phyloP scores from a whole-genome alignment of 371 early-diverging fungal genomes.

The Pancytospora philotis region DNA sequence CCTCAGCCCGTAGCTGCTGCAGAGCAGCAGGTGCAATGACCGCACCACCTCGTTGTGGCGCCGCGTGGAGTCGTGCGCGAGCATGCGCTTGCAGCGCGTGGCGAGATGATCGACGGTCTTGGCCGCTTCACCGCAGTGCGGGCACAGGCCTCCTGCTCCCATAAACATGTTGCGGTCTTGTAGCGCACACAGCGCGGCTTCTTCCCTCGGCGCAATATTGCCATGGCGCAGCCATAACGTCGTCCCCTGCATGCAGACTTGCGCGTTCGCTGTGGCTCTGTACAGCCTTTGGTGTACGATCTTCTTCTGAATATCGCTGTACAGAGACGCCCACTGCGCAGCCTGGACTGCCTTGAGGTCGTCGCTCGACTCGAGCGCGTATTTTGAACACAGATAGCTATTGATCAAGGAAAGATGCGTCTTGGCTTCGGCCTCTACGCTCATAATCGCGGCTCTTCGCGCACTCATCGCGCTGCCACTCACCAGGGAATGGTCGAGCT shows the following conservation, averaged over 20 bases:
- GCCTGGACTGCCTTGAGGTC: neutral
- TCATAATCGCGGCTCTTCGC: neutral
- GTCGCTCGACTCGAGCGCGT: no score
- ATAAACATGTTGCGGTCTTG: neutral
- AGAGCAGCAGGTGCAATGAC: neutral
- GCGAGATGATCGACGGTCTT: neutral
- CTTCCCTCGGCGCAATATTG: neutral
- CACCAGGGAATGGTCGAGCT: neutral
- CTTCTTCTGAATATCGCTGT: neutral
- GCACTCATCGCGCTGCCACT: neutral
- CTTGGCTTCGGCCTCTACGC: neutral
- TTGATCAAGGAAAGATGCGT: neutral
- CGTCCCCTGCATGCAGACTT: neutral
- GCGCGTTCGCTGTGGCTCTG: neutral
- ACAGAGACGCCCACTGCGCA: neutral
- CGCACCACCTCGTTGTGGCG: slow-evolving; percentile 1
- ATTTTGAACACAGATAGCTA: no score
- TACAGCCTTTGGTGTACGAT: neutral
- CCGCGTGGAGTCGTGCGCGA: neutral
- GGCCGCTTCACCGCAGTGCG: neutral
- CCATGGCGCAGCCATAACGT: neutral
- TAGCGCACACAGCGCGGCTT: neutral
- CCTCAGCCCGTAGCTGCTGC: neutral
- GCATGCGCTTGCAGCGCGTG: neutral
- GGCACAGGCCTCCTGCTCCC: neutral